Base-by-base conservation (phyloP, 2,329 filamentous ascomycete genomes). In the Phaeoacremonium minimum region DNA sequence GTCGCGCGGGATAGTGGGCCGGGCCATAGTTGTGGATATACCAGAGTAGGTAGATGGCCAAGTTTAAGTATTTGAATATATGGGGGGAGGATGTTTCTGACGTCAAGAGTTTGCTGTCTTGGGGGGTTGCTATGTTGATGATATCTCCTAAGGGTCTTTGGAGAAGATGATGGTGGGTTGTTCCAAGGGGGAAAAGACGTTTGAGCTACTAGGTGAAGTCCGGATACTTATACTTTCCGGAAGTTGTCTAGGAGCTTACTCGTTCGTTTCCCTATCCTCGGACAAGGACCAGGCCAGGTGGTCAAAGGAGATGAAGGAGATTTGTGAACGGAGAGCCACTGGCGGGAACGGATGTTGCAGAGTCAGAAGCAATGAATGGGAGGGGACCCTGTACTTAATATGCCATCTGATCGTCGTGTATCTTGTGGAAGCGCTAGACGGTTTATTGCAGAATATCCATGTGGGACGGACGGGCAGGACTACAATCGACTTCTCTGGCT, bases 331-430 rank as follows among this genome's bases (percentile, higher is more conserved):
- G 37, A 31, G 28, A 20, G 18, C 13, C 9, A n/a, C 20, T 20
- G 22, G 22, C 22, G 33, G 32, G 32, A 19, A 22, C 15, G 17
- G 32, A 26, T n/a, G 33, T 12, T 28, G 8, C 36, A 33, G 29
- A 40, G 30, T 20, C 19, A 40, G 19, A 38, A 40, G 35, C 30
- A 35, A 37, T 35, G 28, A 28, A n/a, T n/a, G n/a, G n/a, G n/a
- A n/a, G 32, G 33, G 30, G 35, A 22, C 37, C 33, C 28, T 41
- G 29, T 35, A 19, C 32, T 8, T 36, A 9, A 29, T 20, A 16
- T 32, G 37, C 30, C 36, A 37, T 41, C 42, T 41, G 42, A 41
- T 44, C 38, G 26, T 28, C 38, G 35, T 32, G 37, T 35, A 36
- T 18, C n/a, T 19, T 17, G 32, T 32, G 30, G 15, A 33, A 16